Conservation (phyloP, 495 filamentous ascomycete genomes). For the Umbilicaria muhlenbergii region DNA sequence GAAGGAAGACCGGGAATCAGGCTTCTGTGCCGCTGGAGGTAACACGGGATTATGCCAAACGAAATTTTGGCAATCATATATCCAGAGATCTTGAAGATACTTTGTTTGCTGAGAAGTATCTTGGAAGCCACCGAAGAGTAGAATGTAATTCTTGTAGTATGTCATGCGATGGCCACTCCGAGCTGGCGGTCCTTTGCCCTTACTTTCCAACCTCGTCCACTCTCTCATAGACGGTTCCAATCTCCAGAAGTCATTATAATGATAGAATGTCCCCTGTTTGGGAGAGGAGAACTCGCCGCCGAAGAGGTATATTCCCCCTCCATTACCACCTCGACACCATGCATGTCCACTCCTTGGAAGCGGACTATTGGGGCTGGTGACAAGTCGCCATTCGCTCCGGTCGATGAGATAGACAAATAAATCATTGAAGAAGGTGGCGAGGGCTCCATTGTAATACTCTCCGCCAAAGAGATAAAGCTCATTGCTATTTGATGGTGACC, state of each 20-base stretch:
- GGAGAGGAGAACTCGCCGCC: slow-evolving; percentile 61
- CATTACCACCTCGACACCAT: slow-evolving; percentile 77
- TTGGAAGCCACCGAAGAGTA: slow-evolving; percentile 78
- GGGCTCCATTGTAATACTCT: slow-evolving; percentile 48
- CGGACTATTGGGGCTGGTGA: slow-evolving; percentile 83
- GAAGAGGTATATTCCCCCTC: slow-evolving; percentile 77
- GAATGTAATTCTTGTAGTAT: slow-evolving; percentile 72
- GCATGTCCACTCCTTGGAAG: slow-evolving; percentile 85
- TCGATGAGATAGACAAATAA: slow-evolving; percentile 83
- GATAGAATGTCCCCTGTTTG: slow-evolving; percentile 97
- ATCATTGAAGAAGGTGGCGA: slow-evolving; percentile 51
- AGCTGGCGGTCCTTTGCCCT: slow-evolving; percentile 77
- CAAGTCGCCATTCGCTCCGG: slow-evolving; percentile 70
- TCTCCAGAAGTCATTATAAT: slow-evolving; percentile 97
- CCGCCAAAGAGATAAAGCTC: slow-evolving; percentile 90
- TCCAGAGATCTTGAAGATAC: slow-evolving; percentile 60
- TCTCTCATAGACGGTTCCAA: slow-evolving; percentile 68
- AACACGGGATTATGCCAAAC: slow-evolving; percentile 61
- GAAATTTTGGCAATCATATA: slow-evolving; percentile 55
- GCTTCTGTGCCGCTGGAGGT: slow-evolving; percentile 62
- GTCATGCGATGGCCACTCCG: slow-evolving; percentile 92
- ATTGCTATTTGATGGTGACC: slow-evolving; percentile 68
- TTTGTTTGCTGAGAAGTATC: slow-evolving; percentile 88
- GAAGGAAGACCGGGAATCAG: slow-evolving; percentile 81
- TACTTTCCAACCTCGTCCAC: slow-evolving; percentile 78